These are phyloP conservation scores for Metschnikowia vanudenii DNA, from an alignment of 805 yeast genomes.

Conservation along the genomic window DNA sequence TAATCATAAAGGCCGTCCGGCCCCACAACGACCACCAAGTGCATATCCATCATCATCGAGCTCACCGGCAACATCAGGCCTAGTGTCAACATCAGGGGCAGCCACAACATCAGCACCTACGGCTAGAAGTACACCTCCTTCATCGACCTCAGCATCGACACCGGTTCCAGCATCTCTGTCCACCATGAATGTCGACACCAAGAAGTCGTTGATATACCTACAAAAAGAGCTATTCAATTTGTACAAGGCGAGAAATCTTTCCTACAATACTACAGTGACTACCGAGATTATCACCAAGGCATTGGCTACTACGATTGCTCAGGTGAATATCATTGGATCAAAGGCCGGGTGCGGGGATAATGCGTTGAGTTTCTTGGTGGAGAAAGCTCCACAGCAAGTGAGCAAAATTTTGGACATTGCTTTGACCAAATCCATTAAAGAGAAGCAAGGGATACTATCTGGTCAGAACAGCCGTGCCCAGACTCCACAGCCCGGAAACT, in stretches of 20 bases:
- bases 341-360: constrained; percentile 78
- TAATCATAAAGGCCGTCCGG: background rate
- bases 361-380: constrained; percentile 74
- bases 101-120: background rate
- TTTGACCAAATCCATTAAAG: constrained; percentile 69
- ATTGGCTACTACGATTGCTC: constrained; percentile 88
- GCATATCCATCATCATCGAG: background rate
- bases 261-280: constrained; percentile 76
- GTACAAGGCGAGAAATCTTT: constrained; percentile 68
- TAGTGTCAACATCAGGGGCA: background rate
- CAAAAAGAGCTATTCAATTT: constrained; percentile 83
- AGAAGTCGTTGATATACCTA: constrained; percentile 73
- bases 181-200: constrained; percentile 54
- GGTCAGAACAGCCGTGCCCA: constrained; percentile 17
- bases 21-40: background rate
- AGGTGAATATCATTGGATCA: constrained; percentile 84
- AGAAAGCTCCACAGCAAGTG: constrained; percentile 76
- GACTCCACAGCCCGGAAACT: constrained; percentile 15
- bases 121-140: background rate
- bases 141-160: background rate
- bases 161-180: background rate
- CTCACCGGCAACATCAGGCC: background rate
- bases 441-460: constrained; percentile 31
- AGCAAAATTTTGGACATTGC: constrained; percentile 79
- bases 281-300: constrained; percentile 87